Evolutionary conservation across 2,329 filamentous ascomycete species (phyloP).

Genomic region (Furcasterigmium sp.): DNA sequence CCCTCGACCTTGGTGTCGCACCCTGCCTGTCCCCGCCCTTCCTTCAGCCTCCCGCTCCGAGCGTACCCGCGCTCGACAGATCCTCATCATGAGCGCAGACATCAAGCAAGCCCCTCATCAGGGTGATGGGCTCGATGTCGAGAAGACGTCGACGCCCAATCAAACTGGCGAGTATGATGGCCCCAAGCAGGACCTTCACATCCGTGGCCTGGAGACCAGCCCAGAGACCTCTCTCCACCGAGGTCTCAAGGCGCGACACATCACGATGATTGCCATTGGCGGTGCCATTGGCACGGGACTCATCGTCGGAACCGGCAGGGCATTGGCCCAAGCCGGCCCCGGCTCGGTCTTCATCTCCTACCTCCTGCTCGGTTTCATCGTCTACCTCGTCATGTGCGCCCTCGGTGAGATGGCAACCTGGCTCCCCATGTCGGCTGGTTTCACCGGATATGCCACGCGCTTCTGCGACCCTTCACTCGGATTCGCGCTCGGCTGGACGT

Average conservation of each 20-base stretch:
- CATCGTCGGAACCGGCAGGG: conserved; percentile 62
- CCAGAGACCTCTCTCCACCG: conserved; percentile 42
- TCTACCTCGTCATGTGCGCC: conserved; percentile 76
- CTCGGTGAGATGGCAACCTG: conserved; percentile 83
- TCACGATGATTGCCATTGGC: conserved; percentile 63
- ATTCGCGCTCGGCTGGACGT: conserved; percentile 69
- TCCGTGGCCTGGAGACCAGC: conserved; percentile 44
- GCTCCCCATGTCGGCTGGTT: conserved; percentile 72
- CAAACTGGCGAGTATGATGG: conserved; percentile 14
- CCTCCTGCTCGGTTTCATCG: conserved; percentile 62
- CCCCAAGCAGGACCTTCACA: conserved; percentile 24
- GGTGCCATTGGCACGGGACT: conserved; percentile 71
- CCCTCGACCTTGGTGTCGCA: too few relatives aligned
- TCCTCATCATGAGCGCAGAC: not conserved
- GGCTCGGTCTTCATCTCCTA: conserved; percentile 69
- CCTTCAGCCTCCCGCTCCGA: too few relatives aligned
- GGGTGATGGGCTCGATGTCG: conserved; percentile 14
- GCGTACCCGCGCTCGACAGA: too few relatives aligned
- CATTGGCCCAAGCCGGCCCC: conserved; percentile 50
- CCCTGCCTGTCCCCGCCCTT: too few relatives aligned
- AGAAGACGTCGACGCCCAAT: conserved; percentile 16
- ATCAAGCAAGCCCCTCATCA: conserved; percentile 4
- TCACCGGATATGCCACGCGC: conserved; percentile 73
- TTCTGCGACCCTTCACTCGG: conserved; percentile 79
- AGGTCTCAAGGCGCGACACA: conserved; percentile 50